These are phyloP conservation scores for Jatropha multifida DNA, from an alignment of 441 rosid species.

Conservation along the genomic window DNA sequence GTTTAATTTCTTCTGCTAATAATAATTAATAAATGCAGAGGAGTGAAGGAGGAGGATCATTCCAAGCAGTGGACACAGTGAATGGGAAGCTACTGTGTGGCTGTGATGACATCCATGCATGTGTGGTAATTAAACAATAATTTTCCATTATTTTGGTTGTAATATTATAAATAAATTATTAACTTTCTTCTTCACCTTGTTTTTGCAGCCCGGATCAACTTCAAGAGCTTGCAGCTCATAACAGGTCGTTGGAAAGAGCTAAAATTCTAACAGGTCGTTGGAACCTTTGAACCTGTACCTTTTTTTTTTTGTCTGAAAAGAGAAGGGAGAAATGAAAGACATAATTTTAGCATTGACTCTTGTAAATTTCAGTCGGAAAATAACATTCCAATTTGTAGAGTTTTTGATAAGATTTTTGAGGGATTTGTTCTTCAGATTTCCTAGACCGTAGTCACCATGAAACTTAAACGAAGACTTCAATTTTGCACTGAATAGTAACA, in stretches of 20 bases:
- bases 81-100: slow-evolving; percentile 53
- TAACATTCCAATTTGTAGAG: not conserved
- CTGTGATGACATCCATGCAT: slow-evolving; percentile 46
- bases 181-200: not conserved
- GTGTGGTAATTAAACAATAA: slow-evolving; percentile 26
- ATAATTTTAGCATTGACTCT: too few relatives aligned
- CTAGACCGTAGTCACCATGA: too few relatives aligned
- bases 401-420: not conserved
- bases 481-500: too few relatives aligned
- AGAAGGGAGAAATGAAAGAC: too few relatives aligned
- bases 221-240: slow-evolving; percentile 38
- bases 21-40: slow-evolving; percentile 29
- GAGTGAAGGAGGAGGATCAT: slow-evolving; percentile 56
- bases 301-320: too few relatives aligned
- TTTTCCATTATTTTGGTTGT: not conserved
- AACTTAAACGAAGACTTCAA: too few relatives aligned
- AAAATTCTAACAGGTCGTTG: not conserved
- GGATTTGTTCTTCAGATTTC: not conserved
- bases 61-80: slow-evolving; percentile 49
- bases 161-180: too few relatives aligned
- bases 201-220: slow-evolving; percentile 45
- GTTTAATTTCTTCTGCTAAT: too few relatives aligned
- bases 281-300: too few relatives aligned
- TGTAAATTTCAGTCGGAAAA: not conserved
- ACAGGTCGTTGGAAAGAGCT: too few relatives aligned